A percentile compares a stretch with the other conserved stretches of the same genome.
Conservation (phyloP, 179 eudicot genomes). For the Drosera spatulata region DNA sequence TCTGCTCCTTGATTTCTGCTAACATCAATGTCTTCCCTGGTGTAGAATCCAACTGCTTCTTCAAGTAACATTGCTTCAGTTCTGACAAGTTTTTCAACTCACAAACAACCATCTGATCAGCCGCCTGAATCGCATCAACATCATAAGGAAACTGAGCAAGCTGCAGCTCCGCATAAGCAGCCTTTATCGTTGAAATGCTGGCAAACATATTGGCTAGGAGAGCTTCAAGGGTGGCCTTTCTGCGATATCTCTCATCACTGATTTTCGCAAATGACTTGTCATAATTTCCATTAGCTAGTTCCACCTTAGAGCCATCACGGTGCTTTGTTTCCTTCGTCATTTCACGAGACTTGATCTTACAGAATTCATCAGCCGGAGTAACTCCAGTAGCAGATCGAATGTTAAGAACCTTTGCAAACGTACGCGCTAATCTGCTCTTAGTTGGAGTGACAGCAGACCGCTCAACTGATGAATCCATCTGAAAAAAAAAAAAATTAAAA, state of each 20-base stretch:
- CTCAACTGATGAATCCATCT: no score
- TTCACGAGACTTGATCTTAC: slow-evolving; percentile 28
- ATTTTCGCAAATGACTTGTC: not conserved
- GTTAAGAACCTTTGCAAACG: slow-evolving; percentile 39
- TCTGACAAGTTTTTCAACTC: slow-evolving; percentile 56
- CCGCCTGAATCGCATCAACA: slow-evolving; percentile 46
- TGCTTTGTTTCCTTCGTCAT: slow-evolving; percentile 18
- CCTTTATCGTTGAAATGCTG: slow-evolving; percentile 60
- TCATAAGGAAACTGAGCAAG: slow-evolving; percentile 77
- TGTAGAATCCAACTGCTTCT: slow-evolving; percentile 49
- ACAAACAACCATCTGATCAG: slow-evolving; percentile 57
- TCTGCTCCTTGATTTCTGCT: slow-evolving; percentile 90
- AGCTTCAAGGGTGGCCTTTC: slow-evolving; percentile 49
- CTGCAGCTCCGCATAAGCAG: slow-evolving; percentile 83
- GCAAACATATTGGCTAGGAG: slow-evolving; percentile 73
- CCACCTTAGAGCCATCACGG: slow-evolving; percentile 3
- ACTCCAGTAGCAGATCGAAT: slow-evolving; percentile 37
- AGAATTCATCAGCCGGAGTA: slow-evolving; percentile 14
- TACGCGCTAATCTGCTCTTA: slow-evolving; percentile 43
- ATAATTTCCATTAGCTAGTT: slow-evolving; percentile 11
- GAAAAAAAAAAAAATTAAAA: no score
- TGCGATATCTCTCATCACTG: slow-evolving; percentile 7
- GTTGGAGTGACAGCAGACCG: slow-evolving; percentile 9
- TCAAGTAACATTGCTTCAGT: slow-evolving; percentile 45
- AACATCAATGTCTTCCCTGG: slow-evolving; percentile 64